Evolutionary conservation across 805 yeast genomes (phyloP).

Genomic region (Saturnispora serradocipensis): DNA sequence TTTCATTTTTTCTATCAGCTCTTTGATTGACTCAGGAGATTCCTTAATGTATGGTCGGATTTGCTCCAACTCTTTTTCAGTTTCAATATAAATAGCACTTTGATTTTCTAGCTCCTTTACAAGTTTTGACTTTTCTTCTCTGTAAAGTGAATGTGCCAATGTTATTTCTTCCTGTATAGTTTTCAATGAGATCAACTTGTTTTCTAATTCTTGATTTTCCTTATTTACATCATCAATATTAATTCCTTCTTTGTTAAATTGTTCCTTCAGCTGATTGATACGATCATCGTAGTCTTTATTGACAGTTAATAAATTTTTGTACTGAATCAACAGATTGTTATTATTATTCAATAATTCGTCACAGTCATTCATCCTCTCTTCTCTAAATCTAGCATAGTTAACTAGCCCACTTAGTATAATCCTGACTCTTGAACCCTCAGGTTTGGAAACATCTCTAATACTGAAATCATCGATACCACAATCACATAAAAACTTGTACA

Average conservation of each 20-base stretch:
- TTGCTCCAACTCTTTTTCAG: conserved; percentile 49
- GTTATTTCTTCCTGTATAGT: conserved; percentile 54
- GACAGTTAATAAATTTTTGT: conserved; percentile 34
- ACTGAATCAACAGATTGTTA: conserved; percentile 39
- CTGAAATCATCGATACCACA: conserved; percentile 76
- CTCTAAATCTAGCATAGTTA: conserved; percentile 78
- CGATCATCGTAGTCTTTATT: conserved; percentile 30
- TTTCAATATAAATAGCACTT: conserved; percentile 46
- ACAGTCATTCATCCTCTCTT: conserved; percentile 62
- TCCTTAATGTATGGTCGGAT: conserved; percentile 52
- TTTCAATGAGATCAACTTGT: conserved; percentile 51
- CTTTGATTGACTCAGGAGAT: conserved; percentile 46
- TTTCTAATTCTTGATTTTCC: conserved; percentile 49
- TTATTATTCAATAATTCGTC: conserved; percentile 50
- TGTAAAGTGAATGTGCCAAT: conserved; percentile 54
- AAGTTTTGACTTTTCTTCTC: conserved; percentile 48
- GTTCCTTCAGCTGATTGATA: conserved; percentile 13
- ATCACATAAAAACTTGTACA: conserved; percentile 52
- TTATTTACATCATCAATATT: conserved; percentile 35
- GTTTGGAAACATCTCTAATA: conserved; percentile 63
- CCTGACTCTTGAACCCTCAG: conserved; percentile 59
- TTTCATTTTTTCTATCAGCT: conserved; percentile 45
- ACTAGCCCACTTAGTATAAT: conserved; percentile 73
- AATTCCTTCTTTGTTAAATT: conserved; percentile 19
- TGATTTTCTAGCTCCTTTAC: conserved; percentile 53